These are phyloP conservation scores for Pseudogymnoascus sp. DNA, from an alignment of 2,329 filamentous ascomycete species.

Conservation along the genomic window DNA sequence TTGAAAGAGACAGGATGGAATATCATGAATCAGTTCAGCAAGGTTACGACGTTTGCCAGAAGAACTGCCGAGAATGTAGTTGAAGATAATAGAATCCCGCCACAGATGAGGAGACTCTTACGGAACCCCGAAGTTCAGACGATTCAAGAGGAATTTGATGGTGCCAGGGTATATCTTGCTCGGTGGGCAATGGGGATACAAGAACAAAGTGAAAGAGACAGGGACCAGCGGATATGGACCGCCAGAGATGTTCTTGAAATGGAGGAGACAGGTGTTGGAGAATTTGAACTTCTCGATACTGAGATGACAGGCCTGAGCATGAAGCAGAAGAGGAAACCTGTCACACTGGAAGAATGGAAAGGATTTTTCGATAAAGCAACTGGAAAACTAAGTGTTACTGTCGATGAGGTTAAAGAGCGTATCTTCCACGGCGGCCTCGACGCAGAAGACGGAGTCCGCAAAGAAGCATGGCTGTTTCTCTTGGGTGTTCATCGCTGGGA, in stretches of 20 bases:
- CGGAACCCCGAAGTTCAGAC: constrained; percentile 92
- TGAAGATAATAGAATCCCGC: constrained; percentile 85
- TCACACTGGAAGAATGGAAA: constrained; percentile 85
- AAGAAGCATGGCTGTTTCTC: constrained; percentile 94
- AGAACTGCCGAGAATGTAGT: constrained; percentile 86
- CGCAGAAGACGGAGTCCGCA: constrained; percentile 81
- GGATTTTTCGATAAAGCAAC: constrained; percentile 72
- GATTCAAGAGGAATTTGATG: constrained; percentile 94
- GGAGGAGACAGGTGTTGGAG: constrained; percentile 89
- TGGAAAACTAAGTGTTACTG: constrained; percentile 69
- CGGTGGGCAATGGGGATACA: constrained; percentile 98
- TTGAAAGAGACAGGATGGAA: constrained; percentile 95
- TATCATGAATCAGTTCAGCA: constrained; percentile 91
- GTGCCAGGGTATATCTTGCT: constrained; percentile 85
- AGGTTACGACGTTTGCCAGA: constrained; percentile 91
- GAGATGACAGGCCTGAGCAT: constrained; percentile 66
- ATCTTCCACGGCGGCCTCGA: constrained; percentile 92
- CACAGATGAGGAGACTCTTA: constrained; percentile 76
- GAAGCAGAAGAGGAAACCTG: constrained; percentile 67
- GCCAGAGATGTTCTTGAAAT: constrained; percentile 86
- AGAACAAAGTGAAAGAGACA: constrained; percentile 87
- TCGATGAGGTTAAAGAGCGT: constrained; percentile 93
- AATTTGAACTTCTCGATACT: constrained; percentile 86
- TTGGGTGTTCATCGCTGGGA: constrained; percentile 92
- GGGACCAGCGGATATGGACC: constrained; percentile 83